phyloP scores from a whole-genome alignment of 1,284 basidiomycete species.

The Takashimella tepidaria region DNA sequence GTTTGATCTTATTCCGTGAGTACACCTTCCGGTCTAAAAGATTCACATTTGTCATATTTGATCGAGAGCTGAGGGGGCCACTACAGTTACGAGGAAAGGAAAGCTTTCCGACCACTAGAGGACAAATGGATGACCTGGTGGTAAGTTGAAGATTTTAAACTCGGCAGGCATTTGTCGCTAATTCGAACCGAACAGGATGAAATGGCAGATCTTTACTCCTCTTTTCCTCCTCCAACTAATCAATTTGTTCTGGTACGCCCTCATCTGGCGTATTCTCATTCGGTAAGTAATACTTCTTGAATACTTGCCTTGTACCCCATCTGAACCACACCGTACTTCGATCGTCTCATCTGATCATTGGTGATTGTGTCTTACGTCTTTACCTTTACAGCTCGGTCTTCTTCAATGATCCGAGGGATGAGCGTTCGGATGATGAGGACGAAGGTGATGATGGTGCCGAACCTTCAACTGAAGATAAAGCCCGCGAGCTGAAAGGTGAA shows the following conservation, averaged over 20 bases:
- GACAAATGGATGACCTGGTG: conserved; percentile 70
- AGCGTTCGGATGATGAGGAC: conserved; percentile 51
- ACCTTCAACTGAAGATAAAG: neutral
- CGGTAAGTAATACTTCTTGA: conserved; percentile 47
- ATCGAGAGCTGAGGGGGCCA: neutral
- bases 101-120: conserved; percentile 51
- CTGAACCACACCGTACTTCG: too few relatives aligned
- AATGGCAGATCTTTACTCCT: conserved; percentile 71
- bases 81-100: conserved; percentile 10
- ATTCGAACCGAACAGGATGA: conserved; percentile 54
- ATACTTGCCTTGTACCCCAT: too few relatives aligned
- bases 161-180: neutral
- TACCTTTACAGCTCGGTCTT: conserved; percentile 43
- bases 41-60: neutral
- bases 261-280: conserved; percentile 65
- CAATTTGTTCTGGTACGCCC: conserved; percentile 86
- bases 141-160: conserved; percentile 20
- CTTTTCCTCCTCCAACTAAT: conserved; percentile 70
- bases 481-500: neutral
- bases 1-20: conserved; percentile 73
- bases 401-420: conserved; percentile 42
- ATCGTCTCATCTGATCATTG: neutral
- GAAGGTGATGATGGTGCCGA: conserved; percentile 36
- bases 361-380: neutral
- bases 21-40: conserved; percentile 1